These are phyloP conservation scores for Boeremia lycopersici DNA, from an alignment of 2,329 filamentous ascomycete genomes.

Conservation along the genomic window DNA sequence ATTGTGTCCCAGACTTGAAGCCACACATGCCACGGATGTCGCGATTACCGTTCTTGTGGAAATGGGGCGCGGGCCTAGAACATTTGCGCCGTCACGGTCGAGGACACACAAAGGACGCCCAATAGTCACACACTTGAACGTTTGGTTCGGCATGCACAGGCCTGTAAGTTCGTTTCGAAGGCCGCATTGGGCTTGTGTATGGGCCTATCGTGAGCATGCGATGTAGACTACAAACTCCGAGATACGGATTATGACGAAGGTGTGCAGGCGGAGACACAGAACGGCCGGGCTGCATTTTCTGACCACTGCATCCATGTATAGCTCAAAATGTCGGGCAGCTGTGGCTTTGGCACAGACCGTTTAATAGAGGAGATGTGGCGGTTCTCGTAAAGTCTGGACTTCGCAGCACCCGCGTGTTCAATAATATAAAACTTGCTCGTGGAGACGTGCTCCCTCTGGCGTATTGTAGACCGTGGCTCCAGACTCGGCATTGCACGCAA, in stretches of 20 bases:
- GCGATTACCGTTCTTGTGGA: not conserved
- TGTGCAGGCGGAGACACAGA: not conserved
- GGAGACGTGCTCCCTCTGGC: too few relatives aligned
- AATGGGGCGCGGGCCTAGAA: constrained; percentile 10
- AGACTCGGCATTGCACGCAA: not conserved
- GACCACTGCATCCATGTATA: not conserved
- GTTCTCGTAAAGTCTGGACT: constrained; percentile 1
- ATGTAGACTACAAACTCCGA: not conserved
- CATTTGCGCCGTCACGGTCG: not conserved
- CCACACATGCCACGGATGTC: not conserved
- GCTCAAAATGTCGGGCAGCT: not conserved
- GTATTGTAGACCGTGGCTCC: not conserved
- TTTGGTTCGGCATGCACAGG: not conserved
- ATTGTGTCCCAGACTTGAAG: not conserved
- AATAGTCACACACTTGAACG: not conserved
- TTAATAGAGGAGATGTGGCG: not conserved
- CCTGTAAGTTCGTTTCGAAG: not conserved
- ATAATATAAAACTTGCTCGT: not conserved
- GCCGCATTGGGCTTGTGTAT: not conserved
- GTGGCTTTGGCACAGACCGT: constrained; percentile 1
- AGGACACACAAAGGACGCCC: not conserved
- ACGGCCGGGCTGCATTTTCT: not conserved
- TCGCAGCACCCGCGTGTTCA: not conserved
- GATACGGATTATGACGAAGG: not conserved
- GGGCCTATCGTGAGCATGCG: constrained; percentile 1